Conservation (phyloP, 2,329 filamentous ascomycete genomes). For the Cercospora citrullina region DNA sequence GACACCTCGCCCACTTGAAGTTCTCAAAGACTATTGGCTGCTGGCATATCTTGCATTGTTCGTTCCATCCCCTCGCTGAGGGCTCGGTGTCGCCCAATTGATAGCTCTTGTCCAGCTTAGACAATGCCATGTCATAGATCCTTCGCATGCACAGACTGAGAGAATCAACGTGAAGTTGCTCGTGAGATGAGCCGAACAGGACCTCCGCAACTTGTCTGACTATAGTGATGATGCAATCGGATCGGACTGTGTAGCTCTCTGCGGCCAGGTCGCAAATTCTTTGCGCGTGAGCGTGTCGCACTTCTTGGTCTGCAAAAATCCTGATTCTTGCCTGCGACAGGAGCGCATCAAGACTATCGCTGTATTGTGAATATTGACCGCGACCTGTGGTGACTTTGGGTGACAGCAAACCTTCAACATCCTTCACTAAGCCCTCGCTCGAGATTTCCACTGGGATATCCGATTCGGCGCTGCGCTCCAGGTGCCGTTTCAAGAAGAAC, state of each 20-base stretch:
- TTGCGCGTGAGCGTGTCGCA: slow-evolving; percentile 6
- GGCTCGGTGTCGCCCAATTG: slow-evolving; percentile 5
- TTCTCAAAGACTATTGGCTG: slow-evolving; percentile 51
- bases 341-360: background rate
- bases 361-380: background rate
- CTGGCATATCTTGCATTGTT: slow-evolving; percentile 56
- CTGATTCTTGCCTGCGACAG: background rate
- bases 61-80: slow-evolving; percentile 37
- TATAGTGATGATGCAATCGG: background rate
- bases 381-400: background rate
- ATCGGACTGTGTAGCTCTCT: background rate
- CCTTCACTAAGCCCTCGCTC: background rate
- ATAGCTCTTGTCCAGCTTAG: slow-evolving; percentile 13
- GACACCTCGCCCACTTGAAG: slow-evolving; percentile 50
- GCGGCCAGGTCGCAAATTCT: slow-evolving; percentile 8
- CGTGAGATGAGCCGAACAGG: background rate
- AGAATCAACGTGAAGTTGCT: slow-evolving; percentile 2
- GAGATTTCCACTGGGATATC: background rate
- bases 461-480: slow-evolving; percentile 3
- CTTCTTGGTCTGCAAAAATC: background rate
- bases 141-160: slow-evolving; percentile 14
- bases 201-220: slow-evolving; percentile 3
- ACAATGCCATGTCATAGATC: slow-evolving; percentile 18
- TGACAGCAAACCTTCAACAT: background rate
- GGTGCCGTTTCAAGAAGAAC: slow-evolving; percentile 8